These are phyloP conservation scores for Trichoderma koningii DNA, from an alignment of 2,329 filamentous ascomycete genomes.

Conservation along the genomic window DNA sequence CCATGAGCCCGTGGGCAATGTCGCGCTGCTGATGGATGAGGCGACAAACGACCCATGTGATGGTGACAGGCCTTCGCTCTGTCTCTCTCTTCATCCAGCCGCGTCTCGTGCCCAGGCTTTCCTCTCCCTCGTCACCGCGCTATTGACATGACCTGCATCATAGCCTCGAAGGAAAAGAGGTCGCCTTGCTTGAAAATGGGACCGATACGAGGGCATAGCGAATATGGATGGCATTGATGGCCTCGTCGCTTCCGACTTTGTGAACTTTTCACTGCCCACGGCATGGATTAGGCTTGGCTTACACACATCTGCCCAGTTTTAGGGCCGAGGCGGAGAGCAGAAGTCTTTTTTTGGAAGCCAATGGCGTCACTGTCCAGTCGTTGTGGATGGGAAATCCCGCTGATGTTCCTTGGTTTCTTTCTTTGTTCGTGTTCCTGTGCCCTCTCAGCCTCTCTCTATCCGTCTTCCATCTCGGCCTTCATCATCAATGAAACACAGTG, in stretches of 20 bases:
- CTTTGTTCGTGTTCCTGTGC: not conserved
- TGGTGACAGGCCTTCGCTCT: not conserved
- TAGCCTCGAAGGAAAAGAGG: not conserved
- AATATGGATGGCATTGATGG: not conserved
- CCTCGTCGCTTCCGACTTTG: not conserved
- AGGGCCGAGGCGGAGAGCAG: not conserved
- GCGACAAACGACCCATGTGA: constrained; percentile 14
- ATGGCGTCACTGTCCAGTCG: constrained; percentile 16
- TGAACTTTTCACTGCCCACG: not conserved
- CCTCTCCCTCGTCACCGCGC: not conserved
- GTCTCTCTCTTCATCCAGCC: not conserved
- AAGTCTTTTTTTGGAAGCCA: constrained; percentile 21
- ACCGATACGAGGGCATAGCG: constrained; percentile 14
- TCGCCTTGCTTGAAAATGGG: constrained; percentile 5
- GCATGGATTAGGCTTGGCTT: not conserved
- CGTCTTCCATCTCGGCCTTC: not conserved
- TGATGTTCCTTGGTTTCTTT: not conserved
- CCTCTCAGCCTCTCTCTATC: not conserved
- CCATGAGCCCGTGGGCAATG: not conserved
- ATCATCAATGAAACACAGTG: constrained; percentile 14
- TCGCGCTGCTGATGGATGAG: not conserved
- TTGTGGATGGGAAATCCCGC: not conserved
- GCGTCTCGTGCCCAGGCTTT: not conserved
- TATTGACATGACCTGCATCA: constrained; percentile 6
- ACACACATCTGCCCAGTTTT: not conserved